Evolutionary conservation across 257 asterid species (phyloP), one percentile per base, ranked within the genome.

Genomic region (Ilex asprella): DNA sequence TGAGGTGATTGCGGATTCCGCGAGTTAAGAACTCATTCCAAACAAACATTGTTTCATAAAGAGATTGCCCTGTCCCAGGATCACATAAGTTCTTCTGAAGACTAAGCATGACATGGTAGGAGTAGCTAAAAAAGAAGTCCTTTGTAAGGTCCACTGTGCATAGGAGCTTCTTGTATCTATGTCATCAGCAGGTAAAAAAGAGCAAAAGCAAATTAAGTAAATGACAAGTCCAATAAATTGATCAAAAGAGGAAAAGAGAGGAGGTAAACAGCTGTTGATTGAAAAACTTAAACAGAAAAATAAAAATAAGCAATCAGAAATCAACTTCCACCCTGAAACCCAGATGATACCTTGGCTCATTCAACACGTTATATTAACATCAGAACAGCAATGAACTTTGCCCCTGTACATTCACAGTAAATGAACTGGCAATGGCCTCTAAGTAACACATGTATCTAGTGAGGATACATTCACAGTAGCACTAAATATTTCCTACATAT

Each of bases 1-100:
- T 81, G 61, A 93, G 84, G 72, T 85, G 97, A 70, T 67, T 79
- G 62, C 97, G 94, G 39, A 93, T 85, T 16, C 85, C 88, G 1
- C 96, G 97, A 41, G 97, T 89, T 55, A 93, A 75, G 79, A 80
- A 93, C 73, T 89, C 99, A n/a, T 93, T 93, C 99, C 99, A 89
- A 30, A 93, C 97, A 70, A 87, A 93, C 95, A 93, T 79, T 31
- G 95, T 89, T 73, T 93, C 99, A 39, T 89, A 87, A 47, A 85
- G 82, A n/a, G 65, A 53, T 43, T 76, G 63, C 57, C 86, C 84
- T 61, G 82, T 69, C 65, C 78, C 86, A 70, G 78, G 84, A 69
- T 79, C 81, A 80, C 88, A 78, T 56, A 82, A 79, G 59, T 89
- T 93, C 86, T 86, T 87, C 67, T 93, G 99, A 75, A 93, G 88